A percentile compares a stretch with the other conserved stretches of the same genome.
phyloP scores from a whole-genome alignment of 2,329 filamentous ascomycete species.

The Pezizomycotina sp. region DNA sequence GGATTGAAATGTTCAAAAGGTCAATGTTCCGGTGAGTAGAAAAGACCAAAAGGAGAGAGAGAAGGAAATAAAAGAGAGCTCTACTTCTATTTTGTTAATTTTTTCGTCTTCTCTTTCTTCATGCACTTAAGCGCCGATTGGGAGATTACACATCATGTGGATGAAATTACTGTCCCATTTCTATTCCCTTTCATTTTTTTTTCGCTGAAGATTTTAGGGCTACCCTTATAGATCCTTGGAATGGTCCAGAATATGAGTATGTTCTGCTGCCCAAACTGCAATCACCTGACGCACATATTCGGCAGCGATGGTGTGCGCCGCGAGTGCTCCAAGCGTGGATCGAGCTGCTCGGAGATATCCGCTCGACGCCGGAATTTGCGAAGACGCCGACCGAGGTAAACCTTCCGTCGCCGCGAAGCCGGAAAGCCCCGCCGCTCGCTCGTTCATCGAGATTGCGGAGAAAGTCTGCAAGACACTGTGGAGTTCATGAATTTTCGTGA shows the following conservation, averaged over 20 bases:
- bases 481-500: conserved; percentile 8
- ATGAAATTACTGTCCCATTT: too few species aligned
- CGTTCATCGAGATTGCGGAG: conserved; percentile 56
- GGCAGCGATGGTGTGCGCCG: conserved; percentile 46
- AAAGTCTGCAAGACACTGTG: conserved; percentile 29
- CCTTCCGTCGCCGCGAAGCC: conserved; percentile 84
- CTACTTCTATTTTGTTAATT: too few species aligned
- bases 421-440: conserved; percentile 50
- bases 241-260: conserved; percentile 86
- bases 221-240: conserved; percentile 45
- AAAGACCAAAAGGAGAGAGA: too few species aligned
- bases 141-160: too few species aligned
- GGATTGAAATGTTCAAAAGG: conserved; percentile 83
- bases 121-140: too few species aligned
- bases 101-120: too few species aligned
- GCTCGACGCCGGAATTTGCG: conserved; percentile 69
- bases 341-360: conserved; percentile 73
- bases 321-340: conserved; percentile 59
- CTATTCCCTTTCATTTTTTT: too few species aligned
- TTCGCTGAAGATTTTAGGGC: too few species aligned
- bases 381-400: conserved; percentile 70
- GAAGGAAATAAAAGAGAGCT: too few species aligned
- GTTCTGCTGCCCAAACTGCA: conserved; percentile 65
- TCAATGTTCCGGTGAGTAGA: conserved; percentile 45
- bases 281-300: conserved; percentile 58